These are phyloP conservation scores for Grosmannia penicillata DNA, from an alignment of 2,329 filamentous ascomycete species.

Conservation along the genomic window DNA sequence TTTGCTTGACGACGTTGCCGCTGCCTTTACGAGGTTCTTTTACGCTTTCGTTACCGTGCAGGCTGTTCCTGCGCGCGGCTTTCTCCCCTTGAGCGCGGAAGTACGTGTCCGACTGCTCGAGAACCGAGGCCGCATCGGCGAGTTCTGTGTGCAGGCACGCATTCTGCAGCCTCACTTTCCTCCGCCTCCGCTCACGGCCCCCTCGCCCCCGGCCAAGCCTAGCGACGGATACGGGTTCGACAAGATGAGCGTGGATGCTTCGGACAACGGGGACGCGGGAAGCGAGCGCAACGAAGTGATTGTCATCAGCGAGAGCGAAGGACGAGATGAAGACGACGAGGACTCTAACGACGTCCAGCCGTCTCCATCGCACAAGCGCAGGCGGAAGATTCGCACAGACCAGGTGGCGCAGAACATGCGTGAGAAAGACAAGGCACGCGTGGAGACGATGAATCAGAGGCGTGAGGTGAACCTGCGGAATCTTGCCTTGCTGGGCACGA, in stretches of 20 bases:
- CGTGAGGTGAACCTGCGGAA: constrained; percentile 29
- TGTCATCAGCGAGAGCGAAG: too few relatives aligned
- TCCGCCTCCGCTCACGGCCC: not conserved
- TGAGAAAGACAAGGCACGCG: constrained; percentile 36
- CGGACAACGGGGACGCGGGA: too few relatives aligned
- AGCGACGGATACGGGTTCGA: too few relatives aligned
- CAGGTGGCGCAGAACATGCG: constrained; percentile 37
- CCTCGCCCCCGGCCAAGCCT: not conserved
- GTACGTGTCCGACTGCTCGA: constrained; percentile 4
- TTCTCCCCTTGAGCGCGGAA: constrained; percentile 1
- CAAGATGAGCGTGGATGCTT: too few relatives aligned
- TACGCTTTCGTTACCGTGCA: constrained; percentile 9
- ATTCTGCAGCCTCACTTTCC: constrained; percentile 10
- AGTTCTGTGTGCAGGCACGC: constrained; percentile 12
- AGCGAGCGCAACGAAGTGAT: too few relatives aligned
- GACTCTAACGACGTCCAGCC: constrained; percentile 3
- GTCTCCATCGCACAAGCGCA: constrained; percentile 26
- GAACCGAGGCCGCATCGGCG: constrained; percentile 5
- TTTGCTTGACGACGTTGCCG: constrained; percentile 1
- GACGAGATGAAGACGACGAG: constrained; percentile 6
- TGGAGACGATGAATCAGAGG: constrained; percentile 38
- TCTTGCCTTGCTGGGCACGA: constrained; percentile 27
- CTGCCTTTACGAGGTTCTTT: constrained; percentile 12
- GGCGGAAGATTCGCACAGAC: constrained; percentile 31
- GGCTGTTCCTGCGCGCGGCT: not conserved